Conservation (phyloP, 2,329 filamentous ascomycete species). For the Thermothelomyces thermophilus region DNA sequence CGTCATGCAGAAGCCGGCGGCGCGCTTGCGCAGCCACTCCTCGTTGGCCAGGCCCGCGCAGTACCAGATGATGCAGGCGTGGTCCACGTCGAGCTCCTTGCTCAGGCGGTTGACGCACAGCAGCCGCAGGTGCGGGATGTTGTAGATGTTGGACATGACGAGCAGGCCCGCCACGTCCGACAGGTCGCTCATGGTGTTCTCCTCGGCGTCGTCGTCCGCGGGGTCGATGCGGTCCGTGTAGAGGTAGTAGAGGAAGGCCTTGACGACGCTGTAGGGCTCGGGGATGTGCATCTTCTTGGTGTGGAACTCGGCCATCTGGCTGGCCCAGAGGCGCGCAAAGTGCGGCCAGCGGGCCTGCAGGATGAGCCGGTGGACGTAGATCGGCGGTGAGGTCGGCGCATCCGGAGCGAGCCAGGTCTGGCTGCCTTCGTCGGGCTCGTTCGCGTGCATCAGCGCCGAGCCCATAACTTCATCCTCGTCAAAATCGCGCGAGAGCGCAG, state of each 20-base stretch:
- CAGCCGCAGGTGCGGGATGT: constrained; percentile 86
- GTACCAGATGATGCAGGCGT: constrained; percentile 95
- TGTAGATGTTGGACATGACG: constrained; percentile 97
- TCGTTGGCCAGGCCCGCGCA: constrained; percentile 84
- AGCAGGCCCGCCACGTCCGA: constrained; percentile 87
- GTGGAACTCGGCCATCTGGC: constrained; percentile 96
- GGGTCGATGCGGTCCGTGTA: constrained; percentile 87
- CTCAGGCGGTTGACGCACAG: constrained; percentile 86
- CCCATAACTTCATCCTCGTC: constrained; percentile 59
- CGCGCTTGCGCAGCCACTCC: constrained; percentile 85
- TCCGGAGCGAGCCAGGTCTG: constrained; percentile 56
- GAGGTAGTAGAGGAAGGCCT: constrained; percentile 90
- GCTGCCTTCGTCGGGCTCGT: constrained; percentile 35
- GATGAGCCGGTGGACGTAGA: constrained; percentile 92
- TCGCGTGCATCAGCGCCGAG: constrained; percentile 42
- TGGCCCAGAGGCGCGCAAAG: constrained; percentile 83
- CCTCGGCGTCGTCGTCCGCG: constrained; percentile 40
- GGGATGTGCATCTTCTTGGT: constrained; percentile 97
- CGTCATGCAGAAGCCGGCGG: constrained; percentile 80
- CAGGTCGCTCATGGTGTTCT: constrained; percentile 62
- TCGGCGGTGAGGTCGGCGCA: constrained; percentile 66
- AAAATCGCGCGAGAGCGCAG: constrained; percentile 73
- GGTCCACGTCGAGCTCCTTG: constrained; percentile 86
- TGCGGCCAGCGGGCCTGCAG: constrained; percentile 94
- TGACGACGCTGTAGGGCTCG: constrained; percentile 89